Conservation (phyloP, 192 early-diverging fungal genomes). For the Spinellus fusiger region DNA sequence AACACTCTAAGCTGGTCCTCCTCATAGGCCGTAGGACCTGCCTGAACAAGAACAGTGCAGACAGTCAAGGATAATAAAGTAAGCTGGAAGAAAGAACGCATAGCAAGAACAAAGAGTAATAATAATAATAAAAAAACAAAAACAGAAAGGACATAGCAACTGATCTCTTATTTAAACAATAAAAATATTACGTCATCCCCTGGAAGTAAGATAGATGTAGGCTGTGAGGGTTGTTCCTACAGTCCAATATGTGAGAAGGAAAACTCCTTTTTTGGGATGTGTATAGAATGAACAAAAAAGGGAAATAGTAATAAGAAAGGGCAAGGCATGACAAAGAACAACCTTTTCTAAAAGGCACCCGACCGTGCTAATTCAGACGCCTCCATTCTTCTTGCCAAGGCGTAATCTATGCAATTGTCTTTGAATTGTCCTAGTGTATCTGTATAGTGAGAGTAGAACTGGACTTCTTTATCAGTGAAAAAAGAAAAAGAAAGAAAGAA, state of each 20-base stretch:
- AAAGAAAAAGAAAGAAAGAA: background rate
- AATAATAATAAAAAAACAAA: background rate
- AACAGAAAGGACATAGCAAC: background rate
- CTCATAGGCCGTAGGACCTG: background rate
- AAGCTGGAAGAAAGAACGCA: background rate
- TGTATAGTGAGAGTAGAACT: constrained; percentile 34
- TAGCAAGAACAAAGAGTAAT: background rate
- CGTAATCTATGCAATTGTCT: constrained; percentile 29
- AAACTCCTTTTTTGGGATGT: background rate
- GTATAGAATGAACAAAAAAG: background rate
- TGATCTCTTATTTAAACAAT: background rate
- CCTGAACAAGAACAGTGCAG: background rate
- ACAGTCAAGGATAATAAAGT: constrained; percentile 3
- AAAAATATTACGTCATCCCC: no score
- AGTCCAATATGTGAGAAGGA: no score
- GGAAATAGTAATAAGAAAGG: background rate
- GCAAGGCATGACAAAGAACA: no score
- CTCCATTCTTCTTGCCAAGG: constrained; percentile 25
- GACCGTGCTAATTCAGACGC: constrained; percentile 25
- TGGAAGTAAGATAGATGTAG: no score
- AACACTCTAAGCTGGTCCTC: constrained; percentile 13
- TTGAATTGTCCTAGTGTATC: constrained; percentile 25
- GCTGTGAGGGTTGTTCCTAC: no score
- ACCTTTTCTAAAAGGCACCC: background rate
- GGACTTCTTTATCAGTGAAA: no score